A percentile compares a stretch with the other conserved stretches of the same genome.
These are phyloP conservation scores for Cymbopogon flexuosus DNA, from an alignment of 202 grass and related monocot species.

Conservation along the genomic window DNA sequence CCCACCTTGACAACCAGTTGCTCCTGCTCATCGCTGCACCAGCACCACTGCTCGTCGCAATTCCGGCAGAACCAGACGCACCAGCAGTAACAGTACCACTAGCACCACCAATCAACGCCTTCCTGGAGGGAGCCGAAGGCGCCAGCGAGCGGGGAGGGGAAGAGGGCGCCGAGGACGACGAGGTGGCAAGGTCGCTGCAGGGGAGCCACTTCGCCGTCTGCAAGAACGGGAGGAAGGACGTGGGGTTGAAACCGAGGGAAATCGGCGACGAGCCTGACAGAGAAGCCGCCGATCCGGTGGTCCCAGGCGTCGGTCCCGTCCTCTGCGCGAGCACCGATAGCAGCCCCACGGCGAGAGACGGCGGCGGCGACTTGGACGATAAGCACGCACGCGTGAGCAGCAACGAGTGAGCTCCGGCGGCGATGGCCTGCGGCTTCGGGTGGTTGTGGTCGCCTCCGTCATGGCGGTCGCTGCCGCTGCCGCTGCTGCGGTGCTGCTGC, in stretches of 20 bases:
- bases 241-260: slow-evolving; percentile 65
- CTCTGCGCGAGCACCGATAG: slow-evolving; percentile 50
- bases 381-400: slow-evolving; percentile 37
- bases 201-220: slow-evolving; percentile 82
- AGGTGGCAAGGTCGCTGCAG: slow-evolving; percentile 64
- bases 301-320: slow-evolving; percentile 23
- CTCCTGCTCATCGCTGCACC: slow-evolving; percentile 32
- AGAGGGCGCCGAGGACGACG: slow-evolving; percentile 22
- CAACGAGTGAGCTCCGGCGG: slow-evolving; percentile 30
- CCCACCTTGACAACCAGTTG: slow-evolving; percentile 74
- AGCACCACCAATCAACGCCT: slow-evolving; percentile 31
- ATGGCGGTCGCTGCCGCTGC: slow-evolving; percentile 4
- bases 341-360: slow-evolving; percentile 43
- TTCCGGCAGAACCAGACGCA: slow-evolving; percentile 15
- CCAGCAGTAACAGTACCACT: neutral
- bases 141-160: slow-evolving; percentile 25
- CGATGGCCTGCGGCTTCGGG: slow-evolving; percentile 35
- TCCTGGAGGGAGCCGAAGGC: slow-evolving; percentile 16
- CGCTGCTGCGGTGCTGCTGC: slow-evolving; percentile 19
- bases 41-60: slow-evolving; percentile 19
- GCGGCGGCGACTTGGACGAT: slow-evolving; percentile 40
- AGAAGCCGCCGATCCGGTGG: slow-evolving; percentile 29
- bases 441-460: slow-evolving; percentile 33
- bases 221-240: slow-evolving; percentile 73
- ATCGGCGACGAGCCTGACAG: slow-evolving; percentile 57